Percentiles rank a stretch among this genome's conserved stretches.
These are phyloP conservation scores for Amaranthus hypochondriacus DNA, from an alignment of 148 eudicot species.

Conservation along the genomic window DNA sequence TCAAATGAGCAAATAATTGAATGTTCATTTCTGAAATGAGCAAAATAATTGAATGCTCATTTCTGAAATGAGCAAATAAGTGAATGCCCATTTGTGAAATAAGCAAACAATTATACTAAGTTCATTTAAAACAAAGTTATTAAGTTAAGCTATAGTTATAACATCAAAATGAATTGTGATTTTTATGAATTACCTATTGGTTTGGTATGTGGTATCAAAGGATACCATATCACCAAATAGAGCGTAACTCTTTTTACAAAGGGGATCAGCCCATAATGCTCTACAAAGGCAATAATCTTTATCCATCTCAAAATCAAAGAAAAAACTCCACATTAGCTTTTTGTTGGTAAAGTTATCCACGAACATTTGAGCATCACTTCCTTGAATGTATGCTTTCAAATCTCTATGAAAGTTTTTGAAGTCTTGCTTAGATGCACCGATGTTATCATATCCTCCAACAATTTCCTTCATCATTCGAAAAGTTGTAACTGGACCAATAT, in stretches of 20 bases:
- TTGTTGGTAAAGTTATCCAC: not conserved
- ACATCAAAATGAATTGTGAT: no score
- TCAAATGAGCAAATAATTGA: no score
- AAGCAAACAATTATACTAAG: no score
- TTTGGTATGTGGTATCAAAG: not conserved
- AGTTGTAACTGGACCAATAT: not conserved
- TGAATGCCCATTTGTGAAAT: no score
- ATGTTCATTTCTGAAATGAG: no score
- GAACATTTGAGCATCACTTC: not conserved
- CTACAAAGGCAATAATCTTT: not conserved
- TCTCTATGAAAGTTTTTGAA: not conserved
- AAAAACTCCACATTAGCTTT: not conserved
- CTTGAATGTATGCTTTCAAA: not conserved
- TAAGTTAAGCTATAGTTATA: no score
- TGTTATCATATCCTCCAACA: not conserved
- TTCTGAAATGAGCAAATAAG: no score
- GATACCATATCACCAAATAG: not conserved
- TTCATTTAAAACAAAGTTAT: no score
- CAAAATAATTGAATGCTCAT: no score
- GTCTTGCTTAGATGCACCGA: not conserved
- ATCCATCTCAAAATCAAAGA: not conserved
- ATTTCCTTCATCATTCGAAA: not conserved
- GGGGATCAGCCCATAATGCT: not conserved
- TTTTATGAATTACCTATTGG: not conserved
- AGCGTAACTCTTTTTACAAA: conserved; percentile 5